A percentile compares a stretch with the other conserved stretches of the same genome.
Conservation (phyloP, 2,329 filamentous ascomycete species). For the Metarhizium brunneum region DNA sequence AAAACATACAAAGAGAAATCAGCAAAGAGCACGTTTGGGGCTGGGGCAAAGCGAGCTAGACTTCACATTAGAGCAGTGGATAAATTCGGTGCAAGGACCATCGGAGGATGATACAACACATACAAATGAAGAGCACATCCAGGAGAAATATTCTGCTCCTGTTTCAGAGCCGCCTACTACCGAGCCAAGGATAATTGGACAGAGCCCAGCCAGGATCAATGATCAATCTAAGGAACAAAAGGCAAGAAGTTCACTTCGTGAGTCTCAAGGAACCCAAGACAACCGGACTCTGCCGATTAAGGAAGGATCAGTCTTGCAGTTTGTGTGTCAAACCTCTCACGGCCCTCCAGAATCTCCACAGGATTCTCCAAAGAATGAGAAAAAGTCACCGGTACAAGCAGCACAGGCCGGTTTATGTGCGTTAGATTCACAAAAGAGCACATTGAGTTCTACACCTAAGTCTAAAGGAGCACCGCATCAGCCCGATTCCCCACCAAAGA, state of each 20-base stretch:
- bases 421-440: neutral
- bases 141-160: neutral
- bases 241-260: neutral
- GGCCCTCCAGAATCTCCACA: neutral
- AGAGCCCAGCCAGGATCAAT: neutral
- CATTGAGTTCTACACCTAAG: neutral
- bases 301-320: neutral
- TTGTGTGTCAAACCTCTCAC: neutral
- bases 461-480: neutral
- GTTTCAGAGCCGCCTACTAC: neutral
- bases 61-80: slow-evolving; percentile 1
- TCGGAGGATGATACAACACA: slow-evolving; percentile 3
- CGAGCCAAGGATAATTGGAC: neutral
- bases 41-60: slow-evolving; percentile 4
- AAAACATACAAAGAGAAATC: slow-evolving; percentile 35
- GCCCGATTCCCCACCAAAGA: neutral
- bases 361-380: neutral
- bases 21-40: slow-evolving; percentile 30
- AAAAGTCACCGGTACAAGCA: neutral
- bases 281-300: neutral
- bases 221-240: neutral
- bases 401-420: neutral
- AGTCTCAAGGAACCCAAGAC: neutral
- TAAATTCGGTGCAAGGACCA: neutral
- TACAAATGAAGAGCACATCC: neutral